Evolutionary conservation across 2,329 filamentous ascomycete species (phyloP), one percentile per base, ranked within the genome.

Genomic region (Fusarium secorum): DNA sequence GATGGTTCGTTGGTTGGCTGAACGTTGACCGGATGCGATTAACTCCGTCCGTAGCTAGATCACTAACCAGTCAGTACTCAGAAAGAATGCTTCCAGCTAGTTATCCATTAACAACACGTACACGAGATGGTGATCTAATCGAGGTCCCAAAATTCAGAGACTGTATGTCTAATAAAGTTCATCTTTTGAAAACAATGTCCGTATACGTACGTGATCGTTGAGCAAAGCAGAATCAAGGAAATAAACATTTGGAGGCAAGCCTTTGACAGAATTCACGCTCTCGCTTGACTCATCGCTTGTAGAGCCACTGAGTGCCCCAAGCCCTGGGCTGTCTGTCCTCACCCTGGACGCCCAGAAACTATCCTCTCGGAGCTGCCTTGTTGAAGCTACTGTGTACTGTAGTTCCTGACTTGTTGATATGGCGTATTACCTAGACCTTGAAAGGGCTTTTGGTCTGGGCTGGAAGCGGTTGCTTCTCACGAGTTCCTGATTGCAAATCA

Each of bases 1-100:
- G 28, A 13, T 5, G 45, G 54, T 18, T 61, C 44, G 53, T 60
- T 71, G 61, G 60, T 60, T 72, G 58, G 71, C 54, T 64, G 52
- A 65, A 63, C 64, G 54, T 70, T 68, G 60, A 35, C 73, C 73
- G 73, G 73, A 75, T 75, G 73, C 66, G 59, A 75, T 72, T 36
- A 54, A 44, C 38, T 35, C 64, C 55, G 33, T 56, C 62, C 55
- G 36, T 61, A 51, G 44, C 53, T 46, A n/a, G 26, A 30, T 30
- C 26, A 30, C 26, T n/a, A 28, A 28, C 26, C 44, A 46, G 20
- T 30, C 20, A 30, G 26, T 17, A 46, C 26, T 44, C 41, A 20
- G 41, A 28, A 30, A 46, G 44, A 46, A 56, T 56, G 39, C 53
- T 56, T 46, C 39, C 52, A 41, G 38, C 17, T 32, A 41, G 38